Percentiles rank a stretch among this genome's conserved stretches.
Conservation (phyloP, 768 basidiomycete genomes). For the Mycena latifolia region DNA sequence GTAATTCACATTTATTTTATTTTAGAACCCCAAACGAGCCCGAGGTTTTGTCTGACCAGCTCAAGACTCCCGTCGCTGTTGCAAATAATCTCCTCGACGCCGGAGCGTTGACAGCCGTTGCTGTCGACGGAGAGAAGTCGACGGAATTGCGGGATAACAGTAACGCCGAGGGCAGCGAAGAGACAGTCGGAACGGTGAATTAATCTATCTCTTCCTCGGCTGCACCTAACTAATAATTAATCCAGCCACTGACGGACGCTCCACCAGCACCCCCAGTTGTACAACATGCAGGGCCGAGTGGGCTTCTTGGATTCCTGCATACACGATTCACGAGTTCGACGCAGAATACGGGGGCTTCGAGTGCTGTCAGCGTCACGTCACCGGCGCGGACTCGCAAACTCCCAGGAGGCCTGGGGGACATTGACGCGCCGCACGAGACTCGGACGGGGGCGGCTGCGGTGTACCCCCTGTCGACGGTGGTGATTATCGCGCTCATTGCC, state of each 20-base stretch:
- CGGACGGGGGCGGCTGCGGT: conserved; percentile 34
- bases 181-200: conserved; percentile 40
- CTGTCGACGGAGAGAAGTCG: conserved; percentile 36
- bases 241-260: conserved; percentile 40
- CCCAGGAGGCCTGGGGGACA: conserved; percentile 53
- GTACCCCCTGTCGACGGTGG: conserved; percentile 67
- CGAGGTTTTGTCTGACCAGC: conserved; percentile 70
- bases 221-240: conserved; percentile 37
- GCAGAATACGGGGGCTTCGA: conserved; percentile 38
- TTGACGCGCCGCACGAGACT: conserved; percentile 40
- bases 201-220: conserved; percentile 23
- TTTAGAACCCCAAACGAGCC: conserved; percentile 66
- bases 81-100: conserved; percentile 69
- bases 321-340: conserved; percentile 59
- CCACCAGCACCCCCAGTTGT: conserved; percentile 23
- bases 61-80: conserved; percentile 70
- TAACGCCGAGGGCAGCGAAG: conserved; percentile 33
- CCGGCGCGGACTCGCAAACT: conserved; percentile 41
- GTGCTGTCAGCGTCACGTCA: conserved; percentile 33
- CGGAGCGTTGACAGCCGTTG: conserved; percentile 19
- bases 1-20: conserved; percentile 26
- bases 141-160: conserved; percentile 37
- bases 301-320: conserved; percentile 68
- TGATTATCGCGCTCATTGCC: conserved; percentile 86
- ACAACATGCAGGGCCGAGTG: conserved; percentile 38